Evolutionary conservation across 352 stramenopile species (phyloP), one percentile per base, ranked within the genome.

Genomic region (Thalassiosira sp.): DNA sequence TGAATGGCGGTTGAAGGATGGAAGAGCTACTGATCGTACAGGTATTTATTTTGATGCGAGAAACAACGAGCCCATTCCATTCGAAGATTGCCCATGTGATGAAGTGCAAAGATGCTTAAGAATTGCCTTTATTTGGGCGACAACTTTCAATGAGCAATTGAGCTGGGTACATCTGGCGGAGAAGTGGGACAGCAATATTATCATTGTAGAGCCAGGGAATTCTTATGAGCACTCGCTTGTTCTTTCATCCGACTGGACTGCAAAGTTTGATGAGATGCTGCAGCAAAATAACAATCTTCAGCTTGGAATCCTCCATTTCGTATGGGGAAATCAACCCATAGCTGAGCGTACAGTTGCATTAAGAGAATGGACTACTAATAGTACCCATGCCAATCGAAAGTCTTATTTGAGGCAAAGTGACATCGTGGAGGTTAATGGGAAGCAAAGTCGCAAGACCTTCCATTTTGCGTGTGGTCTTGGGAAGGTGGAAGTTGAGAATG

Each of bases 171-270:
- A 72, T 31, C 25, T 53, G 10, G 52, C 72, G 15, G 62, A 25
- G 3, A 43, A 76, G 18, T 59, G 61, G 59, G 27, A 76, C 7
- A 68, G 43, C 18, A 33, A 76, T 11, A 7, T 81, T 13, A 6
- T 76, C 3, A 81, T 81, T 43, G 58, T 81, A 45, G 59, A 65
- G 24, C 72, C 72, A 16, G 72, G 72, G 0, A 81, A 81, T 63
- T 24, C 52, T 5, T 75, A 75, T 25, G 72, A 81, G 48, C 3
- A 2, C 5, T 59, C 3, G 1, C 35, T 18, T 24, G 40, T 42
- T 11, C 28, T 81, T 31, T 65, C 48, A 2, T 1, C 31, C 0
- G 24, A 56, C 11, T 81, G 72, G 72, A 68, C 24, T 31, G 45
- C 10, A 27, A 45, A 49, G 42, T 64, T 73, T n/a, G 65, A 81